Evolutionary conservation across 2,329 filamentous ascomycete genomes (phyloP).

Genomic region (Zymoseptoria pseudotritici): DNA sequence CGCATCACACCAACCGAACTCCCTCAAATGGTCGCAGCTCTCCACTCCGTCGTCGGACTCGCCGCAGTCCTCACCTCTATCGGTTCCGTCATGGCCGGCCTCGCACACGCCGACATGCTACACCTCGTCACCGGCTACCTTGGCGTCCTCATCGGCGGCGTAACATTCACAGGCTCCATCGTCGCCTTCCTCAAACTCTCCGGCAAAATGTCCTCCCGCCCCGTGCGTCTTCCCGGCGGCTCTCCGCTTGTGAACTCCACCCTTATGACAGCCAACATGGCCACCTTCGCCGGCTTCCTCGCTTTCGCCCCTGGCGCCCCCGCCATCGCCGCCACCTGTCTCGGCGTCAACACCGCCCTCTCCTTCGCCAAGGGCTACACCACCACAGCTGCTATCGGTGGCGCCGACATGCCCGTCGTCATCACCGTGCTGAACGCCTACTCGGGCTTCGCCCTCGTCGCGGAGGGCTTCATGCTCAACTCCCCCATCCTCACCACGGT

Average conservation of each 20-base stretch:
- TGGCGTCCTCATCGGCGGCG: conserved; percentile 71
- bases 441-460: conserved; percentile 81
- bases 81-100: conserved; percentile 71
- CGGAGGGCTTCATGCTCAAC: conserved; percentile 86
- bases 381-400: conserved; percentile 80
- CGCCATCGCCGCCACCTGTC: conserved; percentile 67
- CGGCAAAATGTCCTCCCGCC: conserved; percentile 72
- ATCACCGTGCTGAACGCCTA: conserved; percentile 89
- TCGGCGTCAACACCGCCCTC: conserved; percentile 67
- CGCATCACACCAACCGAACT: conserved; percentile 82
- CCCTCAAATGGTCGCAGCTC: conserved; percentile 79
- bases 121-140: conserved; percentile 82
- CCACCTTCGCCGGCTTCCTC: conserved; percentile 77
- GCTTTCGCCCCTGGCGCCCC: conserved; percentile 75
- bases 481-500: conserved; percentile 79
- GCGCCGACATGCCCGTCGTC: conserved; percentile 89
- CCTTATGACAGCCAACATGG: conserved; percentile 67
- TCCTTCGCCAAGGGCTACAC: conserved; percentile 84
- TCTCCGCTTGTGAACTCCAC: conserved; percentile 64
- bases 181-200: conserved; percentile 84
- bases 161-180: conserved; percentile 86
- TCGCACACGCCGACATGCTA: conserved; percentile 59
- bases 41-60: conserved; percentile 84
- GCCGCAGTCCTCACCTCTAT: conserved; percentile 84
- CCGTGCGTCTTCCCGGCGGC: conserved; percentile 63